Base-by-base conservation (phyloP, 257 asterid genomes). In the Gynochthodes officinalis region DNA sequence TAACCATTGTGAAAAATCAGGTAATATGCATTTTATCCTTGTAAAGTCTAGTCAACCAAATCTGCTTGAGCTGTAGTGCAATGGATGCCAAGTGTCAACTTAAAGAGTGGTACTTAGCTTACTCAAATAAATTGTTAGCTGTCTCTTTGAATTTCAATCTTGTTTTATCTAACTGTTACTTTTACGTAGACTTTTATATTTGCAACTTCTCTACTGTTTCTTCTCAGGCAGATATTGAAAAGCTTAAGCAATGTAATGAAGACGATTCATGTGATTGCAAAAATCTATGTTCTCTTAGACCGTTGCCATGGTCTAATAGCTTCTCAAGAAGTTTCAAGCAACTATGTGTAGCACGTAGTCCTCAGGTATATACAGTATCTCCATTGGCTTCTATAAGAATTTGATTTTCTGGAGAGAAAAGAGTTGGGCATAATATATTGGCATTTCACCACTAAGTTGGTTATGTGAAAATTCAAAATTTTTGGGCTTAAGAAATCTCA, bases 251-350 rank as follows among this genome's bases (percentile, higher is more conserved):
- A 40, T 94, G 99, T 80, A 83, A 66, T 57, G 76, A 71, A 80
- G 78, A 84, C 44, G 96, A 91, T 84, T 70, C 90, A 28, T 94
- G 99, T 76, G 84, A 82, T 70, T 94, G 99, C 95, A 87, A 83
- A 82, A 72, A 78, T 27, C 79, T 91, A 39, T 54, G 87, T 49
- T 88, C 88, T 33, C 88, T 94, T 30, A 77, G 82, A 83, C 65
- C 76, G 70, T 78, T 94, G 76, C 95, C 90, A 10, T 94, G 99
- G 97, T 91, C 93, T 27, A 91, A 89, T 80, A 73, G 84, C 66
- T 88, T 83, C 78, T 88, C 93, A 74, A 85, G 80, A 78, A 81
- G 95, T 63, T 84, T 84, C 85, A 94, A 89, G 86, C 93, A 89
- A 77, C 78, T 82, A 49, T 86, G 86, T 76, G 79, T 94, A 53